Conservation (phyloP, 2,329 filamentous ascomycete genomes). For the Fusarium austroafricanum region DNA sequence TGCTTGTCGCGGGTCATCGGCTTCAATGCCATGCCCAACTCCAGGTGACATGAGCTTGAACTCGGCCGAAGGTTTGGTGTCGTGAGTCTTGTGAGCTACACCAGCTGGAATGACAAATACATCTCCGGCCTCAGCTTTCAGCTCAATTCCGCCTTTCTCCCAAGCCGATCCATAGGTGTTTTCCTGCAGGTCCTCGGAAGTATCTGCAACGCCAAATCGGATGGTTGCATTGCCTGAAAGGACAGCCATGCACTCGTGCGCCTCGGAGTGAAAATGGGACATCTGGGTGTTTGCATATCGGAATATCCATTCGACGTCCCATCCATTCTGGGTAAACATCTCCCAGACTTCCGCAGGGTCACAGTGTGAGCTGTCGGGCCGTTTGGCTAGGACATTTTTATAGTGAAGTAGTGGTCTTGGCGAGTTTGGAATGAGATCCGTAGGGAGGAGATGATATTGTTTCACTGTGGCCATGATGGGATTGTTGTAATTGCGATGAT, state of each 20-base stretch:
- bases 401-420: constrained; percentile 66
- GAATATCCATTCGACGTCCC: constrained; percentile 67
- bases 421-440: constrained; percentile 62
- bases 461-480: constrained; percentile 44
- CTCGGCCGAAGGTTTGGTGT: constrained; percentile 52
- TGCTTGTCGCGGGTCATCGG: constrained; percentile 50
- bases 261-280: constrained; percentile 67
- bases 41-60: constrained; percentile 58
- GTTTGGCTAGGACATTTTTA: constrained; percentile 30
- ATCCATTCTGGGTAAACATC: constrained; percentile 60
- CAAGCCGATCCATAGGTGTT: constrained; percentile 53
- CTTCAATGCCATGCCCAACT: constrained; percentile 52
- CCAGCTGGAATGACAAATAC: constrained; percentile 70
- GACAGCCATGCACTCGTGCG: constrained; percentile 69
- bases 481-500: fast-evolving
- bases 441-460: constrained; percentile 56
- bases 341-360: constrained; percentile 54
- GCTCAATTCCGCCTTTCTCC: constrained; percentile 61
- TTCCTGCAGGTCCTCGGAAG: constrained; percentile 51
- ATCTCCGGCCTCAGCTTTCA: constrained; percentile 63
- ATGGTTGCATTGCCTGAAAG: constrained; percentile 64
- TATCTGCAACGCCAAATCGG: constrained; percentile 66
- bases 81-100: constrained; percentile 65
- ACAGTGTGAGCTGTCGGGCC: constrained; percentile 16
- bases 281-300: constrained; percentile 65